A percentile compares a stretch with the other conserved stretches of the same genome.
Evolutionary conservation across 768 basidiomycete species (phyloP).

Genomic region (Naganishia randhawae): DNA sequence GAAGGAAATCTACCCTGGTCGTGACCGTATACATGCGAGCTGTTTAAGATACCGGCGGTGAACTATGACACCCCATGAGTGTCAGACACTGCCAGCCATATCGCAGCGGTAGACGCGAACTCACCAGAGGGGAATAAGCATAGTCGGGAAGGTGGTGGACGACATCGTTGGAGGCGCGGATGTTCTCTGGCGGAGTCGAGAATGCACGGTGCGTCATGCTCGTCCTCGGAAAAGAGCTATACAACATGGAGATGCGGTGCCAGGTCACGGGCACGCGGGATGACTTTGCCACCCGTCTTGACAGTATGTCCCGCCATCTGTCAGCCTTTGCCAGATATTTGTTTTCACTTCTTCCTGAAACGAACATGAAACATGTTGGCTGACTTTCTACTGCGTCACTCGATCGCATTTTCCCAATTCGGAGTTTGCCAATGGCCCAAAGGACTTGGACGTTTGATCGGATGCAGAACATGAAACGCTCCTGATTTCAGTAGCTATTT

Average conservation of each 20-base stretch:
- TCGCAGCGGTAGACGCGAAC: not conserved
- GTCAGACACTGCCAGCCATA: not conserved
- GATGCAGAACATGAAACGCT: not conserved
- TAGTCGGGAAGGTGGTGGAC: not conserved
- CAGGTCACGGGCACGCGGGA: no score
- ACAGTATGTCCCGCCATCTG: not conserved
- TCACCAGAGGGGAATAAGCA: constrained; percentile 6
- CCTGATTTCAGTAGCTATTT: no score
- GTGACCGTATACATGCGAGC: not conserved
- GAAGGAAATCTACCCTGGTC: not conserved
- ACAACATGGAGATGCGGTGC: no score
- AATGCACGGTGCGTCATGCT: not conserved
- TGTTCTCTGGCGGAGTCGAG: constrained; percentile 4
- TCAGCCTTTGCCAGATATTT: not conserved
- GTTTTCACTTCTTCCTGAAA: not conserved
- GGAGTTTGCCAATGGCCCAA: not conserved
- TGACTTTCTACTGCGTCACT: not conserved
- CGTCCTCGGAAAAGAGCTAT: not conserved
- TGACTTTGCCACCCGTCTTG: not conserved
- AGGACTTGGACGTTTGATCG: not conserved
- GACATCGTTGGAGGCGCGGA: not conserved
- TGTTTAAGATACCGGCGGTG: constrained; percentile 4
- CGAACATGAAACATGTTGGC: not conserved
- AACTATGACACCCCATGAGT: not conserved
- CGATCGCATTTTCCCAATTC: not conserved